Evolutionary conservation across 2,329 filamentous ascomycete species (phyloP).

Genomic region (Hypoxylon sp.): DNA sequence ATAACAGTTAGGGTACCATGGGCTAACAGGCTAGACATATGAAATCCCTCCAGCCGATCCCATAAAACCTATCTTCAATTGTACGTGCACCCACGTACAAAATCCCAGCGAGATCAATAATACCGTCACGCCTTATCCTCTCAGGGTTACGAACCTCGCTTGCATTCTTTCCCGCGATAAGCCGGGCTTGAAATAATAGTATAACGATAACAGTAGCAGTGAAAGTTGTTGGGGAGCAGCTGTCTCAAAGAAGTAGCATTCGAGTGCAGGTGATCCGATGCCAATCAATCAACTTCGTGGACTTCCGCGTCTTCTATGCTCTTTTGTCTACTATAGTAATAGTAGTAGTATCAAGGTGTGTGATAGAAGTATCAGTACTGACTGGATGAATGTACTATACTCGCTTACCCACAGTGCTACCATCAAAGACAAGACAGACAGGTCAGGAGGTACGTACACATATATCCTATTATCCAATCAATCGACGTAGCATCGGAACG

Average conservation of each 20-base stretch:
- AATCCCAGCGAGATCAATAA: too few relatives aligned
- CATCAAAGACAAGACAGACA: too few relatives aligned
- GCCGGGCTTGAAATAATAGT: constrained; percentile 1
- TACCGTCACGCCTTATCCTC: constrained; percentile 10
- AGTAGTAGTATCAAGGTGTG: constrained; percentile 7
- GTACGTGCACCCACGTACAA: too few relatives aligned
- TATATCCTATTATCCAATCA: too few relatives aligned
- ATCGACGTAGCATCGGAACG: too few relatives aligned
- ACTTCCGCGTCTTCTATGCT: constrained; percentile 12
- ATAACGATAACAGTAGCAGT: constrained; percentile 2
- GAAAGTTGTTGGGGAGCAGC: constrained; percentile 24
- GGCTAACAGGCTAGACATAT: constrained; percentile 5
- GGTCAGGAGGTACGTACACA: too few relatives aligned
- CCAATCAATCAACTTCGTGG: constrained; percentile 24
- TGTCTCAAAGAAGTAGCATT: constrained; percentile 32
- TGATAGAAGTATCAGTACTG: constrained; percentile 14
- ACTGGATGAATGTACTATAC: constrained; percentile 7
- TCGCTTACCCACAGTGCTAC: constrained; percentile 5
- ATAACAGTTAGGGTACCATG: constrained; percentile 14
- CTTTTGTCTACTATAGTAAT: constrained; percentile 11
- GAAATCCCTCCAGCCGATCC: constrained; percentile 11
- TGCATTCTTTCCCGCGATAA: constrained; percentile 12
- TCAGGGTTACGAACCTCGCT: constrained; percentile 6
- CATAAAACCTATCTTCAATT: neutral
- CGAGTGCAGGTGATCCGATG: constrained; percentile 31